phyloP scores from a whole-genome alignment of 164 flowering plant genomes.

The Magnolia sinica region DNA sequence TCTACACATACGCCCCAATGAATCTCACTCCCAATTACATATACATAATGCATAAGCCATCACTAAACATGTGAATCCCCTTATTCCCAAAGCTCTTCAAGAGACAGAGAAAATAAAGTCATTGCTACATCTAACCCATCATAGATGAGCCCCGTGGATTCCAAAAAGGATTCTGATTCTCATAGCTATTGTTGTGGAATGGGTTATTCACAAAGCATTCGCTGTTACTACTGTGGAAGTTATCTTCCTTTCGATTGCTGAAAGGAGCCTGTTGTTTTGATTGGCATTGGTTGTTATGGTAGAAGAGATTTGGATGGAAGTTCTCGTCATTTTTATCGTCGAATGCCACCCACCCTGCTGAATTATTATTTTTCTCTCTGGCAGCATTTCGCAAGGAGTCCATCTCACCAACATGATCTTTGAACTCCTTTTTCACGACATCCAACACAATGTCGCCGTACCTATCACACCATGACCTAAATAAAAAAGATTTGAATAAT shows the following conservation, averaged over 20 bases:
- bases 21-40: neutral
- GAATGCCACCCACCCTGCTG: conserved; percentile 57
- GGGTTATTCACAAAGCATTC: conserved; percentile 23
- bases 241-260: conserved; percentile 3
- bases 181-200: conserved; percentile 21
- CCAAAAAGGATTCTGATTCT: conserved; percentile 46
- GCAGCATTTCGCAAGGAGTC: conserved; percentile 39
- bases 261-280: conserved; percentile 3
- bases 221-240: neutral
- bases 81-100: neutral
- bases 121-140: neutral
- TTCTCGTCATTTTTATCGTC: conserved; percentile 56
- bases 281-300: conserved; percentile 10
- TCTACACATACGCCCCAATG: neutral
- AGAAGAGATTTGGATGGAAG: conserved; percentile 57
- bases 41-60: neutral
- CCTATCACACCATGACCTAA: conserved; percentile 73
- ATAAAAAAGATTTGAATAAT: neutral
- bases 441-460: conserved; percentile 72
- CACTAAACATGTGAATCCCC: neutral
- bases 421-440: conserved; percentile 85
- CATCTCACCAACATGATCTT: conserved; percentile 72
- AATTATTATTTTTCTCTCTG: conserved; percentile 30
- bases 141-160: conserved; percentile 22
- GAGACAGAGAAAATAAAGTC: neutral